Conservation (phyloP, 345 rosid genomes). For the Pistacia atlantica region DNA sequence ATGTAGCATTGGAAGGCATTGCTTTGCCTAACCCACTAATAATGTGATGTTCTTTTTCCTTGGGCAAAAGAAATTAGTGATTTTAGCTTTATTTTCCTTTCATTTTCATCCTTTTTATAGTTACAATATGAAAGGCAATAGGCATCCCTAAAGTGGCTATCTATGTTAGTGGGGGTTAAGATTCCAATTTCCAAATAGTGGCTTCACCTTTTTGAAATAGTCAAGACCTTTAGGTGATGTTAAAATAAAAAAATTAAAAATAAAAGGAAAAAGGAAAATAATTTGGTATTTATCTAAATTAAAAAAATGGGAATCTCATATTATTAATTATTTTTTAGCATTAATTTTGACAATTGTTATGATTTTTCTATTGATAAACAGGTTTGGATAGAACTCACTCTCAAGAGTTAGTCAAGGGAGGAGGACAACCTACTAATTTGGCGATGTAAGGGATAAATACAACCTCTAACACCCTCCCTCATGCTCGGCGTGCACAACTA, state of each 20-base stretch:
- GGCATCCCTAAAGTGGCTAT: background rate
- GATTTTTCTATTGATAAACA: too few relatives aligned
- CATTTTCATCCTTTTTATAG: background rate
- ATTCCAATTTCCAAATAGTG: background rate
- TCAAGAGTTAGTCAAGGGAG: too few relatives aligned
- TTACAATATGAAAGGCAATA: background rate
- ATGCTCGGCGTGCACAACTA: too few relatives aligned
- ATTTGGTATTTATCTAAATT: background rate
- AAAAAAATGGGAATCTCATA: too few relatives aligned
- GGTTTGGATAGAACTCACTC: too few relatives aligned
- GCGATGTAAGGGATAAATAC: too few relatives aligned
- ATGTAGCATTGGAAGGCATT: background rate
- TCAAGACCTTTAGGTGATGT: background rate
- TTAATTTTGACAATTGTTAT: too few relatives aligned
- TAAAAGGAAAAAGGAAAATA: background rate
- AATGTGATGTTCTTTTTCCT: background rate
- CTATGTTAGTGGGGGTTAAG: background rate
- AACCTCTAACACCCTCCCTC: too few relatives aligned
- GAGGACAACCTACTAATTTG: too few relatives aligned
- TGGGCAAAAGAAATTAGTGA: background rate
- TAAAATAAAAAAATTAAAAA: background rate
- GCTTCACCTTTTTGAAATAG: background rate
- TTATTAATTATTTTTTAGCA: too few relatives aligned
- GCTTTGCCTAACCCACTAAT: slow-evolving; percentile 9
- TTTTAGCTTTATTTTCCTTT: background rate